phyloP scores from a whole-genome alignment of 306 rosid species.

The Herpetospermum pedunculosum region DNA sequence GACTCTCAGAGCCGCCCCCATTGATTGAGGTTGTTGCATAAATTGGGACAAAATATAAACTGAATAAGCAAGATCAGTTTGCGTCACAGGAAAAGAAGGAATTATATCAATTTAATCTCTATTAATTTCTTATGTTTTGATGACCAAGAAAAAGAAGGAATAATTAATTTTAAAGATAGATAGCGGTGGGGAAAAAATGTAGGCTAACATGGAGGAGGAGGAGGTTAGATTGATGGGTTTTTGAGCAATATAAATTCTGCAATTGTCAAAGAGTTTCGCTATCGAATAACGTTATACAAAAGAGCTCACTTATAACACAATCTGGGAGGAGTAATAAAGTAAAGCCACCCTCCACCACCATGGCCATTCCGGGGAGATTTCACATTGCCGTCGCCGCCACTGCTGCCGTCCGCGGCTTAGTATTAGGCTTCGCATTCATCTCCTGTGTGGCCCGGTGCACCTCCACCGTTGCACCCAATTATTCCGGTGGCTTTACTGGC shows the following conservation, averaged over 20 bases:
- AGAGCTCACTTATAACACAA: background rate
- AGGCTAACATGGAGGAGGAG: too few species aligned
- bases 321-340: constrained; percentile 6
- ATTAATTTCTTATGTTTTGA: too few species aligned
- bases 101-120: too few species aligned
- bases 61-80: too few species aligned
- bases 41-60: too few species aligned
- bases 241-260: background rate
- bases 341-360: background rate
- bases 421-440: constrained; percentile 18
- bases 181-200: too few species aligned
- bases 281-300: background rate
- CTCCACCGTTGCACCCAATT: background rate
- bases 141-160: too few species aligned
- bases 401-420: background rate
- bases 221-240: background rate
- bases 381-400: too few species aligned
- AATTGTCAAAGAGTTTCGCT: background rate
- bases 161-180: too few species aligned
- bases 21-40: too few species aligned
- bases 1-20: too few species aligned
- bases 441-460: constrained; percentile 12
- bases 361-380: constrained; percentile 10
- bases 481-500: background rate
- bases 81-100: too few species aligned